Evolutionary conservation across 2,329 filamentous ascomycete species (phyloP).

Genomic region (Penicillium concentricum): DNA sequence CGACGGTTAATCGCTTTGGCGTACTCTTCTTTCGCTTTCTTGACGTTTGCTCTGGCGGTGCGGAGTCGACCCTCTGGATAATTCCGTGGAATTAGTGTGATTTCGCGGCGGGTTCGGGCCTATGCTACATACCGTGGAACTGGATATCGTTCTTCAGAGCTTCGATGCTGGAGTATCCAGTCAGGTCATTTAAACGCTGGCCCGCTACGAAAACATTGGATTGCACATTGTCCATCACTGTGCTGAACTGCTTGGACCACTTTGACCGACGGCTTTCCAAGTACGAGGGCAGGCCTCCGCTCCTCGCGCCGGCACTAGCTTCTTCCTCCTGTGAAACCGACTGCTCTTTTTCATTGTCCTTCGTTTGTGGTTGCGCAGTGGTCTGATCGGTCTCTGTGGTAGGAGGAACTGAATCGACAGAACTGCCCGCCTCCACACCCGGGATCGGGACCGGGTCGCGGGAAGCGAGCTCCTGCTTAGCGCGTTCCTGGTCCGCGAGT

Average conservation of each 20-base stretch:
- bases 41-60: constrained; percentile 62
- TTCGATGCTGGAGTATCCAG: constrained; percentile 91
- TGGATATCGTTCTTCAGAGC: constrained; percentile 76
- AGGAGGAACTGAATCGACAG: constrained; percentile 12
- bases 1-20: constrained; percentile 80
- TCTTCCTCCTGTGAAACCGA: constrained; percentile 9
- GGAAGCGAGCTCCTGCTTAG: constrained; percentile 18
- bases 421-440: constrained; percentile 23
- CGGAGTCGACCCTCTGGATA: constrained; percentile 53
- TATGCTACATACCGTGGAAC: constrained; percentile 52
- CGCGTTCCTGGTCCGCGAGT: constrained; percentile 9
- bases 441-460: constrained; percentile 18
- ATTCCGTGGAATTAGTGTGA: not conserved
- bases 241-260: constrained; percentile 61
- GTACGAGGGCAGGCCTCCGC: constrained; percentile 35
- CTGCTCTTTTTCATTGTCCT: constrained; percentile 16
- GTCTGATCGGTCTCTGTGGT: constrained; percentile 10
- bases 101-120: too few relatives aligned
- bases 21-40: constrained; percentile 70
- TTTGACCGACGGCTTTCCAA: constrained; percentile 53
- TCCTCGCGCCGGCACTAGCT: not conserved
- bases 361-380: constrained; percentile 4
- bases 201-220: constrained; percentile 80
- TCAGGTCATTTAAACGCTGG: constrained; percentile 88
- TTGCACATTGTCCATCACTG: constrained; percentile 86